Evolutionary conservation across 495 filamentous ascomycete species (phyloP), one percentile per base, ranked within the genome.

Genomic region (Hapsidospora chrysogenum): DNA sequence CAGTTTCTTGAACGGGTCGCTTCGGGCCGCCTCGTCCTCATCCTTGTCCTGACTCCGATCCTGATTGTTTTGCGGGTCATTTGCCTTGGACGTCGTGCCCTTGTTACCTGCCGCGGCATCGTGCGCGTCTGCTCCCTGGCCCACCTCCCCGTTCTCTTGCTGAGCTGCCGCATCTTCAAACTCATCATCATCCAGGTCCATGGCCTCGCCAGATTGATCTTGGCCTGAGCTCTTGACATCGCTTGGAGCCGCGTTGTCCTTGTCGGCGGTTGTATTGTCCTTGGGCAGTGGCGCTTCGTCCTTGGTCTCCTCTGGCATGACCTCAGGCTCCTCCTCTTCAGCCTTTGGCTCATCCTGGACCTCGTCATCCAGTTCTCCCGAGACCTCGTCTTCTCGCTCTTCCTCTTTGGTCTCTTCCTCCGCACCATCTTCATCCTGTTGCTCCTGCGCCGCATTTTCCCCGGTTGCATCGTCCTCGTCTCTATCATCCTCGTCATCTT

Each of bases 1-100:
- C 37, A 99, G 67, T 41, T 89, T 87, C 58, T 87, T 84, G 63
- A 92, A 92, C 2, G 84, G 75, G 35, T 78, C 63, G 15, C 52
- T 52, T 35, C 63, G 61, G 31, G 56, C 51, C 14, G 54, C 47
- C 28, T 73, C 54, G 14, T 62, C 48, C 2, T 55, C 45, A 22
- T 65, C 56, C 22, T 64, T 49, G 6, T 31, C 10, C 29, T 35
- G 19, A 27, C 15, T 15, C 22, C 25, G n/a, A 16, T 27, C 20
- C 2, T n/a, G 11, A 9, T 20, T 27, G n/a, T 58, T 52, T n/a
- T 60, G 57, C 27, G 64, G 53, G 36, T 80, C 72, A 21, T 76
- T 64, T 7, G 66, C 56, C 19, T 50, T 49, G 3, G 63, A 62
- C 6, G 57, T 37, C 19, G 53, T 58, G 10, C 64, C 69, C 42